These are phyloP conservation scores for Oryza meyeriana DNA, from an alignment of 176 grass and related monocot species.

Conservation along the genomic window DNA sequence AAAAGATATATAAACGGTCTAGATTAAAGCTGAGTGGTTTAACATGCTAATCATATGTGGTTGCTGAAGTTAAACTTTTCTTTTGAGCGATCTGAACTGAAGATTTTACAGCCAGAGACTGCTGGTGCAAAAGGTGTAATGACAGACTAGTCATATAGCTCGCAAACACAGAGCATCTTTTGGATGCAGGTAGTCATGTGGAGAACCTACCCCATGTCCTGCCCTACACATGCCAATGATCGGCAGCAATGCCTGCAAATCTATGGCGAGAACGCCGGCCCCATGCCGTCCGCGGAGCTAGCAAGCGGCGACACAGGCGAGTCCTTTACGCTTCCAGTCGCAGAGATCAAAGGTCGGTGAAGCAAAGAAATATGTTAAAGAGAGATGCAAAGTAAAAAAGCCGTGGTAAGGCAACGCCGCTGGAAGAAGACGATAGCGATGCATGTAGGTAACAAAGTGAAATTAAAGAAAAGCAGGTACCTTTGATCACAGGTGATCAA, in stretches of 20 bases:
- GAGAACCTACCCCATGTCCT: neutral
- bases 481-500: neutral
- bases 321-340: constrained; percentile 27
- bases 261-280: neutral
- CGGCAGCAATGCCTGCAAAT: neutral
- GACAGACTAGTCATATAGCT: neutral
- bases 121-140: neutral
- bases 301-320: constrained; percentile 17
- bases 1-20: too few relatives aligned
- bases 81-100: neutral
- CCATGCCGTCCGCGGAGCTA: neutral
- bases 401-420: constrained; percentile 5
- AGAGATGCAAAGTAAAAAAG: constrained; percentile 38
- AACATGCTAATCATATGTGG: neutral
- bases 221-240: constrained; percentile 5
- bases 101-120: neutral
- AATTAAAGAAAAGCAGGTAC: neutral
- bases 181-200: constrained; percentile 4
- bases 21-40: neutral
- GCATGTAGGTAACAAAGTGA: constrained; percentile 27
- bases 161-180: constrained; percentile 17
- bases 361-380: neutral
- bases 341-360: constrained; percentile 3
- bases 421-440: neutral
- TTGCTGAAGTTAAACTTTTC: neutral